Percentiles rank a stretch among this genome's conserved stretches.
phyloP scores from a whole-genome alignment of 1,284 basidiomycete genomes.

The Inonotus hispidus region DNA sequence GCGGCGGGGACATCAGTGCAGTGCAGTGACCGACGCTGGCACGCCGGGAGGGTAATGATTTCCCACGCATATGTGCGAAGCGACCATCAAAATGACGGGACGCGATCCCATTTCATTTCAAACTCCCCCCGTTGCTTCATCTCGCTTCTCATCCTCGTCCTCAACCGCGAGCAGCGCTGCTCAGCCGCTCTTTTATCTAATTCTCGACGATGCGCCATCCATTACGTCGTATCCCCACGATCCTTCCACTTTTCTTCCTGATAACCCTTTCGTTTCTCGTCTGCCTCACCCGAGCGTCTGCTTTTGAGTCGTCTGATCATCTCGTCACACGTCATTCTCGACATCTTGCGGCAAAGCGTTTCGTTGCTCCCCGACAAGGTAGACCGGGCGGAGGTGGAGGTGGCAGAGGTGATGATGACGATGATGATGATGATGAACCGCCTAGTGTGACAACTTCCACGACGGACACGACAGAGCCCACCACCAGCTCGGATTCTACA shows the following conservation, averaged over 20 bases:
- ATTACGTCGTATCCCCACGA: slow-evolving; percentile 16
- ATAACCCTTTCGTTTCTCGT: slow-evolving; percentile 13
- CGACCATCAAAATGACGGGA: not conserved
- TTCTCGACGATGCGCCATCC: slow-evolving; percentile 18
- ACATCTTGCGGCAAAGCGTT: not conserved
- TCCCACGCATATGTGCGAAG: not conserved
- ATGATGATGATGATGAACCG: not conserved
- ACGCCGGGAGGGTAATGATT: not conserved
- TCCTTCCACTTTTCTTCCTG: slow-evolving; percentile 16
- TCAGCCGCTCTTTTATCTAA: slow-evolving; percentile 13
- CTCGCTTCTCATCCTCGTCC: not conserved
- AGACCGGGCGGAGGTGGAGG: not conserved
- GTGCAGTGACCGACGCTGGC: not conserved
- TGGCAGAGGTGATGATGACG: not conserved
- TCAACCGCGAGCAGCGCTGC: slow-evolving; percentile 11
- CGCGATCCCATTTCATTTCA: not conserved
- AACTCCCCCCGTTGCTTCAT: not conserved
- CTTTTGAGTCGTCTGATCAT: not conserved
- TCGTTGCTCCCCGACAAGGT: not conserved
- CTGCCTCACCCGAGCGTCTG: not conserved
- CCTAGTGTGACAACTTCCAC: not conserved
- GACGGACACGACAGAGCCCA: not conserved
- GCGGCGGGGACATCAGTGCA: not conserved
- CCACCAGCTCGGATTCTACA: not conserved
- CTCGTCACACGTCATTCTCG: slow-evolving; percentile 7